Conservation (phyloP, 805 yeast species). For the Saccharomycopsis sp. region DNA sequence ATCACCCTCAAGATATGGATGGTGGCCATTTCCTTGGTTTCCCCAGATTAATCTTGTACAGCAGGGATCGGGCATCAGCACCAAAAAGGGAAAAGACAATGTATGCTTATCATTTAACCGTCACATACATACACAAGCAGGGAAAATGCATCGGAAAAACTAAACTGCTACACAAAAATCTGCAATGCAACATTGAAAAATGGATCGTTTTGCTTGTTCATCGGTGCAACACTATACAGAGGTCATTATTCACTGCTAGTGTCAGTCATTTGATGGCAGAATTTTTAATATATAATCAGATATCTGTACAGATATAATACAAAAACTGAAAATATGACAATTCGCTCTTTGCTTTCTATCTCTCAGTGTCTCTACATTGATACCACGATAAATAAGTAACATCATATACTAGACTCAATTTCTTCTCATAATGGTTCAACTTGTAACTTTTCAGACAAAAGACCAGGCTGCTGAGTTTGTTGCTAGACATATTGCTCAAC, state of each 20-base stretch:
- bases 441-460: constrained; percentile 29
- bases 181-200: neutral
- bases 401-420: neutral
- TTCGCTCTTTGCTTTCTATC: too few relatives aligned
- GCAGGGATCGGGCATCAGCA: neutral
- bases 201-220: neutral
- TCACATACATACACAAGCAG: neutral
- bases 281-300: neutral
- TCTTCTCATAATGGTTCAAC: constrained; percentile 10
- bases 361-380: too few relatives aligned
- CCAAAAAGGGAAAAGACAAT: neutral
- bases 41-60: too few relatives aligned
- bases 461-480: constrained; percentile 38
- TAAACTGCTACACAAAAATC: neutral
- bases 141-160: neutral
- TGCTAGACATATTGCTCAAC: constrained; percentile 39
- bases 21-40: too few relatives aligned
- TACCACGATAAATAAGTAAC: too few relatives aligned
- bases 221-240: neutral
- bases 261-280: too few relatives aligned
- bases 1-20: too few relatives aligned
- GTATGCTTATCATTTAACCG: neutral
- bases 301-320: neutral
- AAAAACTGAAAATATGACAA: too few relatives aligned
- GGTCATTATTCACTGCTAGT: neutral